Conservation (phyloP, 768 basidiomycete species). For the Leucosporidium scottii region DNA sequence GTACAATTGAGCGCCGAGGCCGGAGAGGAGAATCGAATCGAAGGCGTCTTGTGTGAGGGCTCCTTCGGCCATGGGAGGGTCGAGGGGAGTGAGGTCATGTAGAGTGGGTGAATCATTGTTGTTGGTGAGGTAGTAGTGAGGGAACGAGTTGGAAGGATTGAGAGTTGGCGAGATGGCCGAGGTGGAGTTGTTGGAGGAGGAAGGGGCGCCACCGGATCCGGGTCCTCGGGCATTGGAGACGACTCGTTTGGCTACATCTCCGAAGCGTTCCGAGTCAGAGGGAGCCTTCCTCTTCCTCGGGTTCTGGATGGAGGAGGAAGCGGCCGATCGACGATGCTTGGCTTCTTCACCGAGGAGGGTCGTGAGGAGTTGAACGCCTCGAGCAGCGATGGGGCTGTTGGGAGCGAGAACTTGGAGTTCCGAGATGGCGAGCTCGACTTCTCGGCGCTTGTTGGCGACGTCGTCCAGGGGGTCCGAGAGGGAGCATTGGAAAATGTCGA, state of each 20-base stretch:
- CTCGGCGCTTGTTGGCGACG: conserved; percentile 18
- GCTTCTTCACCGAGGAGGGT: conserved; percentile 31
- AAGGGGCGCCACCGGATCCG: no score
- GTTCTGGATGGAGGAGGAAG: background rate
- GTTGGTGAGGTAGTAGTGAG: background rate
- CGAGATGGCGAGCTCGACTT: conserved; percentile 25
- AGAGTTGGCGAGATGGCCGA: background rate
- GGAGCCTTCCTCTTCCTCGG: background rate
- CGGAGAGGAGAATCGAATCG: conserved; percentile 15
- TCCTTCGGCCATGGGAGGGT: conserved; percentile 4
- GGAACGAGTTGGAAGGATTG: background rate
- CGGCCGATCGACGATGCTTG: conserved; percentile 13
- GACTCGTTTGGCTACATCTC: conserved; percentile 13
- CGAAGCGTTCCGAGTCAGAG: background rate
- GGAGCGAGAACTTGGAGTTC: conserved; percentile 4
- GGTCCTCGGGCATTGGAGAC: background rate
- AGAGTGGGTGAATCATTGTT: background rate
- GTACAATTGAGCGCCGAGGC: background rate
- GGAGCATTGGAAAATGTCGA: conserved; percentile 30
- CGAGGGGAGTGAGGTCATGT: no score
- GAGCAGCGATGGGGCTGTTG: conserved; percentile 17
- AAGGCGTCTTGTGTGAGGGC: conserved; percentile 11
- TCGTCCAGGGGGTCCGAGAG: conserved; percentile 12
- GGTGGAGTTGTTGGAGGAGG: background rate
- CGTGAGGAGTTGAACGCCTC: conserved; percentile 23